Evolutionary conservation across 257 asterid species (phyloP).

Genomic region (Buddleja alternifolia): DNA sequence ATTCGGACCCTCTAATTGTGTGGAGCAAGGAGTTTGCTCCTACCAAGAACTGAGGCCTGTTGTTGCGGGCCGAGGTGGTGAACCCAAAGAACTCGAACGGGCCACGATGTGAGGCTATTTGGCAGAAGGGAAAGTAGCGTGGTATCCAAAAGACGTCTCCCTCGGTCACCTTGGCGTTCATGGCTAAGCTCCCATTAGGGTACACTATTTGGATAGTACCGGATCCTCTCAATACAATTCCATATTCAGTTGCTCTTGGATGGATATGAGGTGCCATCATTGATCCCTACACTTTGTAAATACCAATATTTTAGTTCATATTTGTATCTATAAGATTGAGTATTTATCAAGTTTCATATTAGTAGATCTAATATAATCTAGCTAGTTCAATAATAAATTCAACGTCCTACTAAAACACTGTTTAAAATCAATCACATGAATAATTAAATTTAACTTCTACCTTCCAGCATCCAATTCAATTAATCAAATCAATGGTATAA

Average conservation of each 20-base stretch:
- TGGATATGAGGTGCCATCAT: constrained; percentile 96
- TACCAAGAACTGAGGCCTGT: constrained; percentile 78
- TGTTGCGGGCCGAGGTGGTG: constrained; percentile 66
- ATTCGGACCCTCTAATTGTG: constrained; percentile 59
- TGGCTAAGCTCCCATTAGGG: constrained; percentile 81
- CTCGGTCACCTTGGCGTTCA: constrained; percentile 66
- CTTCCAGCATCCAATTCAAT: no score
- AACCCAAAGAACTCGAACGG: constrained; percentile 91
- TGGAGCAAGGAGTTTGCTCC: constrained; percentile 66
- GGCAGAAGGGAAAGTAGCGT: constrained; percentile 84
- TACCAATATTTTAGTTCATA: no score
- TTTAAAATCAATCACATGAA: no score
- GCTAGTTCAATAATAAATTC: no score
- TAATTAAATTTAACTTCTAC: no score
- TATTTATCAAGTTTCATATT: no score
- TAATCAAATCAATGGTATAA: no score
- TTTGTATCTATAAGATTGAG: no score
- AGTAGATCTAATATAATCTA: no score
- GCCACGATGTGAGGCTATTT: constrained; percentile 76
- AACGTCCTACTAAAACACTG: no score
- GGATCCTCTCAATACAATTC: constrained; percentile 61
- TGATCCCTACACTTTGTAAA: no score
- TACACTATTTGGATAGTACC: constrained; percentile 67
- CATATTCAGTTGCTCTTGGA: constrained; percentile 78
- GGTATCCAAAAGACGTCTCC: constrained; percentile 90